Evolutionary conservation across 441 rosid genomes (phyloP).

Genomic region (Pelargonium myrrhifolium): DNA sequence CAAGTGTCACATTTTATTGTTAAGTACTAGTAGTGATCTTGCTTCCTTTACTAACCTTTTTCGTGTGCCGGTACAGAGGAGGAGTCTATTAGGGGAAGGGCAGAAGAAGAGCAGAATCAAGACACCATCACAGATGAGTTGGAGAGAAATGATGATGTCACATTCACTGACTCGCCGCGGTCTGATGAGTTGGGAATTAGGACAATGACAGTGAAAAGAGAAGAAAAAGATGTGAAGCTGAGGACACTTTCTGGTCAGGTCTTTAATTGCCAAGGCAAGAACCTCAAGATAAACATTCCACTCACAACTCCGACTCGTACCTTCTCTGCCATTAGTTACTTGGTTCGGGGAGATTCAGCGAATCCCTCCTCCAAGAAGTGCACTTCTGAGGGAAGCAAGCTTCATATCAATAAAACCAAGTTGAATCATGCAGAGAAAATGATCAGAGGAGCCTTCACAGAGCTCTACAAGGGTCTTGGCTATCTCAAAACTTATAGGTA

Average conservation of each 20-base stretch:
- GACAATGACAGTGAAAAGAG: constrained; percentile 12
- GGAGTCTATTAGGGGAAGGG: constrained; percentile 50
- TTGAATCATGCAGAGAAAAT: constrained; percentile 85
- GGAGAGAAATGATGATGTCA: constrained; percentile 31
- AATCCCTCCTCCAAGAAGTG: constrained; percentile 59
- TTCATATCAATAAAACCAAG: constrained; percentile 62
- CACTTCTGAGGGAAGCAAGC: constrained; percentile 43
- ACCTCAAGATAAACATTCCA: constrained; percentile 71
- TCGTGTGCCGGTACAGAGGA: constrained; percentile 43
- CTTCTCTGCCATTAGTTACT: constrained; percentile 66
- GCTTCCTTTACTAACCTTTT: neutral
- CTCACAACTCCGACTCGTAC: constrained; percentile 73
- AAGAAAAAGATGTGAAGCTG: constrained; percentile 39
- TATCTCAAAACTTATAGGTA: constrained; percentile 89
- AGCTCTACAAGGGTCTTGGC: constrained; percentile 79
- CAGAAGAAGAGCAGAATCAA: constrained; percentile 52
- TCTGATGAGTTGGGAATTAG: too few relatives aligned
- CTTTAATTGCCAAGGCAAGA: constrained; percentile 70
- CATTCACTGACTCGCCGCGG: too few relatives aligned
- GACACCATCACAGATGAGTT: constrained; percentile 36
- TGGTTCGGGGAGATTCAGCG: constrained; percentile 63
- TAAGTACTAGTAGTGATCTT: too few relatives aligned
- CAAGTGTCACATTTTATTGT: too few relatives aligned
- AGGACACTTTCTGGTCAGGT: constrained; percentile 42
- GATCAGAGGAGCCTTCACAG: constrained; percentile 73